Conservation (phyloP, 176 grass and related monocot genomes). For the Luzula sylvatica region DNA sequence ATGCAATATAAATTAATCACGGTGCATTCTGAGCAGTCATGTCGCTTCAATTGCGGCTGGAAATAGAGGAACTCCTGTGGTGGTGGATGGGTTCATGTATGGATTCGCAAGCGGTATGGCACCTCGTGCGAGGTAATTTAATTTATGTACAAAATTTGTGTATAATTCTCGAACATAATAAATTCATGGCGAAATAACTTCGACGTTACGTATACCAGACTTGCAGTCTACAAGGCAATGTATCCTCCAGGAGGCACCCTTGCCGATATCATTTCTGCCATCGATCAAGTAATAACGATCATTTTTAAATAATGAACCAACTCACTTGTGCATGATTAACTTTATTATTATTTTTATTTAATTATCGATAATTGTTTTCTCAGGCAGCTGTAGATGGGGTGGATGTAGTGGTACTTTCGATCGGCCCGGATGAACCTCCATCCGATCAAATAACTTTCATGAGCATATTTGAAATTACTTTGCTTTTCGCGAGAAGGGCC, state of each 20-base stretch:
- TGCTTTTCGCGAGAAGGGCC: constrained; percentile 41
- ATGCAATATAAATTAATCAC: too few species aligned
- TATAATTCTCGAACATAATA: too few species aligned
- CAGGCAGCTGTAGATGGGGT: constrained; percentile 52
- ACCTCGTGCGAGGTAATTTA: constrained; percentile 34
- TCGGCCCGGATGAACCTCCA: constrained; percentile 38
- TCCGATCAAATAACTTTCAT: constrained; percentile 34
- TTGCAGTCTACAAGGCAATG: constrained; percentile 53
- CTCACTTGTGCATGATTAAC: too few species aligned
- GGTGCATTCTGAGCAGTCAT: constrained; percentile 36
- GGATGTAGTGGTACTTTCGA: constrained; percentile 42
- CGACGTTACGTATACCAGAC: constrained; percentile 16
- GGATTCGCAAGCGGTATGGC: constrained; percentile 70
- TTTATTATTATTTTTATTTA: neutral
- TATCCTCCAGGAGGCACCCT: constrained; percentile 45
- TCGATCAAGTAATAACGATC: constrained; percentile 44
- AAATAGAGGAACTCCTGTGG: constrained; percentile 38
- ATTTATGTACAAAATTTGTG: neutral
- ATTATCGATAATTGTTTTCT: neutral
- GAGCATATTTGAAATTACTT: constrained; percentile 37
- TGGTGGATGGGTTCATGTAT: constrained; percentile 32
- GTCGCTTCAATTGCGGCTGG: constrained; percentile 51
- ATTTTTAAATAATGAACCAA: too few species aligned
- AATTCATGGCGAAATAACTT: too few species aligned
- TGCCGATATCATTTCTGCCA: constrained; percentile 44